phyloP scores from a whole-genome alignment of 1,284 basidiomycete species.

The Melampsora abietis-canadensis region DNA sequence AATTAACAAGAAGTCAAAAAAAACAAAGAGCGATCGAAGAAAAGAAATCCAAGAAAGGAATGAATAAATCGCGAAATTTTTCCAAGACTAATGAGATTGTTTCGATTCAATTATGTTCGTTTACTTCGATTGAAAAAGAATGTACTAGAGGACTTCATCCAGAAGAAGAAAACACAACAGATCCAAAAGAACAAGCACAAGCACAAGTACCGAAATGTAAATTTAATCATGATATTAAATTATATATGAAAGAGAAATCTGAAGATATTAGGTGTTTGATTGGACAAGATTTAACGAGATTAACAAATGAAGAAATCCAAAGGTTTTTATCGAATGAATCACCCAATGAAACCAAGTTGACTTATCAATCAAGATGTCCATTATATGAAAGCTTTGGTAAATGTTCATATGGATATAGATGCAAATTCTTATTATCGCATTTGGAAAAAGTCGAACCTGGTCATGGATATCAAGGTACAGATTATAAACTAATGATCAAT shows the following conservation, averaged over 20 bases:
- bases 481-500: not conserved
- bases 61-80: conserved; percentile 43
- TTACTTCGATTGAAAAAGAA: conserved; percentile 44
- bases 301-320: not conserved
- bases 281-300: not conserved
- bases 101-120: conserved; percentile 49
- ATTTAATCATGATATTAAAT: conserved; percentile 72
- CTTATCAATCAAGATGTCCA: not conserved
- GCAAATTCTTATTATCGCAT: conserved; percentile 3
- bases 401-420: conserved; percentile 6
- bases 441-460: not conserved
- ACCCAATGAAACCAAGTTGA: too few species aligned
- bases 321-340: not conserved
- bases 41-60: conserved; percentile 55
- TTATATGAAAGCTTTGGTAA: not conserved
- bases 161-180: too few species aligned
- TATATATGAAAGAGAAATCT: conserved; percentile 73
- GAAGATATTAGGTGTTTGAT: conserved; percentile 63
- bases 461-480: not conserved
- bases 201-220: conserved; percentile 59
- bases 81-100: conserved; percentile 50
- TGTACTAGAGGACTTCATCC: conserved; percentile 7
- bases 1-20: conserved; percentile 69
- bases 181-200: not conserved
- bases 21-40: conserved; percentile 60